Conservation (phyloP, 805 yeast species). For the Candida easanensis region DNA sequence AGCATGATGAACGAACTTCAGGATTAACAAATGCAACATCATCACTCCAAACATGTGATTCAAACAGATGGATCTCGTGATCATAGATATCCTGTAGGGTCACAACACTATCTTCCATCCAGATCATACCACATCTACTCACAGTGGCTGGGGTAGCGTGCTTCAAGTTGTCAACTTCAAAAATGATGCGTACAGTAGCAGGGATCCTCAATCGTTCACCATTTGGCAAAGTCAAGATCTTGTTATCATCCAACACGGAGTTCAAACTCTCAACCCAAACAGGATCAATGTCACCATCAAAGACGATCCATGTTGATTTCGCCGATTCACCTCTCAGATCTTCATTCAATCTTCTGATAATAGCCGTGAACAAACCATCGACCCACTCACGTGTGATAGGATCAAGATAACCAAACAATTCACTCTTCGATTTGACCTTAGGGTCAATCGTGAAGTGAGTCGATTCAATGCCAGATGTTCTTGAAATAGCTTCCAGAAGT, state of each 20-base stretch:
- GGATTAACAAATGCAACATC: background rate
- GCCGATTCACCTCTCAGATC: slow-evolving; percentile 57
- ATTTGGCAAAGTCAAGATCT: slow-evolving; percentile 74
- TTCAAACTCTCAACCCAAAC: slow-evolving; percentile 90
- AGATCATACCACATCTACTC: slow-evolving; percentile 87
- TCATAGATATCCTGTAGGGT: slow-evolving; percentile 20
- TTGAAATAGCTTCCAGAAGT: slow-evolving; percentile 38
- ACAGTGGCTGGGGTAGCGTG: slow-evolving; percentile 88
- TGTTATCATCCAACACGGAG: slow-evolving; percentile 88
- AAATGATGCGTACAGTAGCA: slow-evolving; percentile 56
- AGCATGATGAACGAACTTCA: background rate
- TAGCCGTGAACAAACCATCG: slow-evolving; percentile 77
- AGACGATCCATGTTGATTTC: slow-evolving; percentile 69
- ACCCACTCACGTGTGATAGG: slow-evolving; percentile 84
- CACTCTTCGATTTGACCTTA: slow-evolving; percentile 65
- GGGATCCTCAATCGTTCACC: slow-evolving; percentile 83
- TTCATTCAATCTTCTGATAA: slow-evolving; percentile 54
- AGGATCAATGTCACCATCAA: slow-evolving; percentile 94
- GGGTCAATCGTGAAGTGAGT: slow-evolving; percentile 59
- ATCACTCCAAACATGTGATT: slow-evolving; percentile 3
- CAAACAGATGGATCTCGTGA: slow-evolving; percentile 20
- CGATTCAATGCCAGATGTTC: slow-evolving; percentile 35
- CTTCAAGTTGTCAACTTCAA: slow-evolving; percentile 68
- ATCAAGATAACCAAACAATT: slow-evolving; percentile 70
- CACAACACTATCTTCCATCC: slow-evolving; percentile 48